Base-by-base conservation (phyloP, 2,329 filamentous ascomycete genomes). In the Nothophoma quercina region DNA sequence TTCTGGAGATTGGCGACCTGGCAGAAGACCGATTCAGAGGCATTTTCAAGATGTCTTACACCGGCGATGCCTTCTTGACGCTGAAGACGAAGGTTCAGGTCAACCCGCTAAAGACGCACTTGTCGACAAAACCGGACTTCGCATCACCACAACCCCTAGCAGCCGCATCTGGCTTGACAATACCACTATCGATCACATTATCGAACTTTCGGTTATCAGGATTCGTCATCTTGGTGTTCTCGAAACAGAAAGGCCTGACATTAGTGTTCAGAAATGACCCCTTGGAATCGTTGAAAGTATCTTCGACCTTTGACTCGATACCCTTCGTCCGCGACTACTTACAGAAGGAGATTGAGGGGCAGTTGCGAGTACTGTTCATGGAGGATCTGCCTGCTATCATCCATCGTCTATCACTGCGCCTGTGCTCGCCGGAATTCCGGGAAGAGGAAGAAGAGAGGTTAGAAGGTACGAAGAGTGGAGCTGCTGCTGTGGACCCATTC, bases 1-100 rank as follows among this genome's bases (percentile, higher is more conserved):
- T 99, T 60, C 79, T 99, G 61, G 95, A 99, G 81, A 96, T 99
- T 75, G 95, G 95, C 51, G 95, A 99, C 76, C 81, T 99, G 72
- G 95, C 95, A 45, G 95, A 98, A 78, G 95, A 99, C 79, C 84
- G 93, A 45, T 99, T 99, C 75, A 85, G 95, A 53, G 95, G 95
- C 72, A 98, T 99, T 65, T 99, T 99, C 83, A 98, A 98, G 77
- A 98, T 99, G 93, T 93, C 89, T 74, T 99, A 99, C 75, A 87
- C 90, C 1, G 95, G 95, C 62, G 93, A 99, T 78, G 93, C 95
- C 23, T 98, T 93, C 73, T 78, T 99, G 77, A 98, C 95, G 21
- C 82, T 99, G 59, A 95, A 95, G 75, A 99, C 95, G 52, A 86
- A 92, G 77, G 95, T 99, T 59, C 95, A 99, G 81, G 95, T 93